Conservation (phyloP, 768 basidiomycete genomes). For the Russula abietina region DNA sequence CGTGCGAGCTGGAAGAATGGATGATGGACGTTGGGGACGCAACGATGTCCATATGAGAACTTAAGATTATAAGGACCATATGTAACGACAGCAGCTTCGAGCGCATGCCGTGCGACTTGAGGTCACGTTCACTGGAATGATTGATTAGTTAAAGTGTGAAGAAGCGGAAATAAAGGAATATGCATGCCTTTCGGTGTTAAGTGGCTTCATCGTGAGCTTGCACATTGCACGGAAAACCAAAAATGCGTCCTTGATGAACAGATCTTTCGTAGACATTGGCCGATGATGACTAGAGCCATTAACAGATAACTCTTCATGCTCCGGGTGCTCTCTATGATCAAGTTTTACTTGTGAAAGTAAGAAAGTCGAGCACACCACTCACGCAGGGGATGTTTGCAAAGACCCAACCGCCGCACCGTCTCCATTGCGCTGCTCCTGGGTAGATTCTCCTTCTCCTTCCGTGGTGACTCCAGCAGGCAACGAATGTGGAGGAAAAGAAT, state of each 20-base stretch:
- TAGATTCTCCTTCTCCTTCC: not conserved
- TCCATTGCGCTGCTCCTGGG: not conserved
- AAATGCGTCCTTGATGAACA: slow-evolving; percentile 97
- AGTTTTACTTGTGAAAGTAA: not conserved
- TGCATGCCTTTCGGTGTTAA: slow-evolving; percentile 83
- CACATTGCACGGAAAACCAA: slow-evolving; percentile 95
- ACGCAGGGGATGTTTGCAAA: not conserved
- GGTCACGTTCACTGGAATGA: slow-evolving; percentile 75
- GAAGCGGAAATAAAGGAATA: not conserved
- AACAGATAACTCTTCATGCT: slow-evolving; percentile 12
- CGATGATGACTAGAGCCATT: slow-evolving; percentile 28
- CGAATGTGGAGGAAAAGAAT: slow-evolving; percentile 23
- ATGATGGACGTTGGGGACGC: slow-evolving; percentile 86
- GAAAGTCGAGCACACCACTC: not conserved
- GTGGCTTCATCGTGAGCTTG: slow-evolving; percentile 96
- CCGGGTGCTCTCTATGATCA: slow-evolving; percentile 8
- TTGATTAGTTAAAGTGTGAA: slow-evolving; percentile 21
- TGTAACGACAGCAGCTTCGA: slow-evolving; percentile 93
- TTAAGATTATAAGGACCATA: slow-evolving; percentile 85
- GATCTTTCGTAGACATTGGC: slow-evolving; percentile 69
- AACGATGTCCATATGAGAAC: slow-evolving; percentile 86
- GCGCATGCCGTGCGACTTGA: slow-evolving; percentile 95
- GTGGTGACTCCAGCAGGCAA: slow-evolving; percentile 6
- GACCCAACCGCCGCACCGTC: not conserved
- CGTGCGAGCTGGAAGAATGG: slow-evolving; percentile 82